phyloP scores from a whole-genome alignment of 2,329 filamentous ascomycete genomes.

The Chrysosporium keratinophilum region DNA sequence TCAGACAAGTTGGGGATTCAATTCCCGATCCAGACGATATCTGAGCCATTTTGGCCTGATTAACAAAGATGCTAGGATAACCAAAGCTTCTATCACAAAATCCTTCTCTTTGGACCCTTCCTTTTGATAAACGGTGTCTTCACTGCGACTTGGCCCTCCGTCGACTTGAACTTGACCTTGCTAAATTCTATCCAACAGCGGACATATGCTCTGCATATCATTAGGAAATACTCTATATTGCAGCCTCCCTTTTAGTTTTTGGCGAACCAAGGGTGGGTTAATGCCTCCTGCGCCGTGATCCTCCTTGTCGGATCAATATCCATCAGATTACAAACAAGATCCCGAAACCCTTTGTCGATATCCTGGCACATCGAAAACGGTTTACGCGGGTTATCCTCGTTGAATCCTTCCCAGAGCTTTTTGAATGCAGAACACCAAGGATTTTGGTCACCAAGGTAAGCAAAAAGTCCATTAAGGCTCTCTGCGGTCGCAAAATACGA shows the following conservation, averaged over 20 bases:
- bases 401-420: slow-evolving; percentile 32
- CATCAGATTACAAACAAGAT: slow-evolving; percentile 52
- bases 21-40: no score
- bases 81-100: no score
- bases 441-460: slow-evolving; percentile 33
- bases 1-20: no score
- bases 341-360: slow-evolving; percentile 52
- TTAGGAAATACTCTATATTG: background rate
- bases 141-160: no score
- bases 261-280: slow-evolving; percentile 55
- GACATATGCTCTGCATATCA: background rate
- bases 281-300: slow-evolving; percentile 54
- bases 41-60: no score
- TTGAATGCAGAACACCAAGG: slow-evolving; percentile 33
- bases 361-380: slow-evolving; percentile 36
- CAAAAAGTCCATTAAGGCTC: slow-evolving; percentile 34
- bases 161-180: no score
- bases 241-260: slow-evolving; percentile 2
- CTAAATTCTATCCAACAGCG: no score
- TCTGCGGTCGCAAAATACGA: slow-evolving; percentile 40
- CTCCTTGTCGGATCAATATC: slow-evolving; percentile 56
- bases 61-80: no score
- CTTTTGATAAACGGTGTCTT: no score
- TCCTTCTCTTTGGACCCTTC: no score
- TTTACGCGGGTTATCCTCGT: slow-evolving; percentile 32